Base-by-base conservation (phyloP, 345 rosid genomes). In the Linum lewisii region DNA sequence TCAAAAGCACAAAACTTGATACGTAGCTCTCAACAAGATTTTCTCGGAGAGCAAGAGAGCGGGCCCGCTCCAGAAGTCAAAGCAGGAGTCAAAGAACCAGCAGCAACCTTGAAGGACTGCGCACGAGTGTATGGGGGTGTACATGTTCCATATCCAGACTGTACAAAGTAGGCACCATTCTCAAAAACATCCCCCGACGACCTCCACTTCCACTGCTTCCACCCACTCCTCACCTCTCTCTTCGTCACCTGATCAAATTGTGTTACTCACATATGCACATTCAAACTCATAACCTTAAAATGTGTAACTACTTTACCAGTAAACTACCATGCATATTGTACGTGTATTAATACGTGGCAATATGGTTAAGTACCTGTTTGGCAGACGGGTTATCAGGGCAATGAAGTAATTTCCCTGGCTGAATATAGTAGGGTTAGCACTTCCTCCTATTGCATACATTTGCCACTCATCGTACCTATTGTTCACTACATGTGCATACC, bases 191-290 rank as follows among this genome's bases (percentile, higher is more conserved):
- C 69, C 13, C 13, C 51, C 1, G 73, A 70, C 7, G 69, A 64
- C 44, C 69, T 64, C 73, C 73, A 70, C 56, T 70, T 70, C 73
- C 73, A 70, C 21, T 56, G 60, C 65, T 60, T 34, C 73, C 73
- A 64, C 1, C 65, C 61, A 45, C 55, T 32, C 18, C 44, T 13
- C 5, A n/a, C 58, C 49, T 64, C 73, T 52, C 68, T 26, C 25
- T 69, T 69, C 1, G 47, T 42, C 11, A 42, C 47, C 47, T 29
- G 34, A 3, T 29, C 34, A 29, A 29, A 3, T n/a, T n/a, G n/a
- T n/a, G 4, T 29, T 29, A 8, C 5, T 0, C 34, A 29, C 34
- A 3, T 29, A 4, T 29, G n/a, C n/a, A n/a, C n/a, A 29, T 29
- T 8, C 0, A 29, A 29, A 4, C 5, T 0, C 4, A 26, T 26